Evolutionary conservation across 2,329 filamentous ascomycete species (phyloP).

Genomic region (Penicillium occitanis): DNA sequence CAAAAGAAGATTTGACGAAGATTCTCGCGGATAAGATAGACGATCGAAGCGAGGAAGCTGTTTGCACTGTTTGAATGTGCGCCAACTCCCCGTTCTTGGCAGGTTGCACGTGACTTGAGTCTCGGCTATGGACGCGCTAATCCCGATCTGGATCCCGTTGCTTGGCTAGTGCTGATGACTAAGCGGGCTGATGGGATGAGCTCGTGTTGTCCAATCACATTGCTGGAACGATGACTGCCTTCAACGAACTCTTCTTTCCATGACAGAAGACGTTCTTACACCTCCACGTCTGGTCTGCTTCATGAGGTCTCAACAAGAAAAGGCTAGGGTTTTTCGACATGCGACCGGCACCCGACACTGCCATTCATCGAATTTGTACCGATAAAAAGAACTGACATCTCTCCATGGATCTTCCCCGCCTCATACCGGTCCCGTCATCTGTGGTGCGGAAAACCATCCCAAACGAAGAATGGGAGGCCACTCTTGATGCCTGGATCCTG

Average conservation of each 20-base stretch:
- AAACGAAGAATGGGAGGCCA: slow-evolving; percentile 72
- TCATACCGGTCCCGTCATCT: slow-evolving; percentile 74
- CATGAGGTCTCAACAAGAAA: background rate
- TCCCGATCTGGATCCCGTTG: slow-evolving; percentile 21
- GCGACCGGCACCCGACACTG: background rate
- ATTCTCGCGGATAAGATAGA: slow-evolving; percentile 1
- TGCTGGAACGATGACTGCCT: background rate
- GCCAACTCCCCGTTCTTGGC: slow-evolving; percentile 25
- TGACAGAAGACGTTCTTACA: background rate
- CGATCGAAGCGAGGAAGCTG: background rate
- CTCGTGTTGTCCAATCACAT: slow-evolving; percentile 12
- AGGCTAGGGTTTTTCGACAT: background rate
- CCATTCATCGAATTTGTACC: background rate
- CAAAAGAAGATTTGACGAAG: background rate
- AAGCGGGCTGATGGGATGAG: slow-evolving; percentile 2
- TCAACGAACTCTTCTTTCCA: background rate
- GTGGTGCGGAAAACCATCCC: slow-evolving; percentile 66
- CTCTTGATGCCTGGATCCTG: slow-evolving; percentile 72
- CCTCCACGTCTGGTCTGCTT: background rate
- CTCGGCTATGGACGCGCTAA: slow-evolving; percentile 34
- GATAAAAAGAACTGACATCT: background rate
- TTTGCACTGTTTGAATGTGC: slow-evolving; percentile 19
- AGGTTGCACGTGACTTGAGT: background rate
- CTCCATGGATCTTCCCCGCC: slow-evolving; percentile 60
- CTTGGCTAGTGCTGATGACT: slow-evolving; percentile 16